Evolutionary conservation across 495 filamentous ascomycete species (phyloP), one percentile per base, ranked within the genome.

Genomic region (Penicillium canescens): DNA sequence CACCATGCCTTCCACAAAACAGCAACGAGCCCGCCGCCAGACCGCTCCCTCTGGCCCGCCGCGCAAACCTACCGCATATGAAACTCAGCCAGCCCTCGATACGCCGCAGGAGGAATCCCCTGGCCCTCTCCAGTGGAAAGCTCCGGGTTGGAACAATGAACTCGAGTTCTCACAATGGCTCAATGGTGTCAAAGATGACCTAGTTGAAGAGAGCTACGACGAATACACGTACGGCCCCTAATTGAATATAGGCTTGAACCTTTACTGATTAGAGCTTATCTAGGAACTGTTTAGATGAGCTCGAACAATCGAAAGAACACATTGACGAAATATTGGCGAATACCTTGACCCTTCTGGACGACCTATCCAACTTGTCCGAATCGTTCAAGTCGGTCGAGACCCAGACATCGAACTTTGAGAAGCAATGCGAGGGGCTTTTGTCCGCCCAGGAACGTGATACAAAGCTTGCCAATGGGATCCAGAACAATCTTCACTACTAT

Each of bases 391-490:
- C 86, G 1, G 95, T 99, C 33, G 91, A 96, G 65, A 78, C 82
- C 12, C 93, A 98, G 72, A 97, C 94, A 1, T 89, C 89, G 14
- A 85, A 87, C 33, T 96, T 99, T 67, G 89, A 91, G 66, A 86
- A 87, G 46, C 91, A 93, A 69, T 98, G 93, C 67, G 90, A 96
- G 61, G 89, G 89, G 13, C 72, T 98, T 1, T 68, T 96, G 21
- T 72, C 82, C 3, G 89, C 95, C 43, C 88, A 97, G 66, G 84
- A 80, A 55, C 84, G 87, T 12, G 78, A 96, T 20, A 82, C 86
- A 44, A 78, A 79, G 33, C 76, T 98, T 35, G 89, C 91, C 1
- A 85, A 92, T 56, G 85, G 87, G 26, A 87, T 99, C 41, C 86
- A 87, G 6, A 83, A 86, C 24, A 95, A 96, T 56, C 78, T 96